phyloP scores from a whole-genome alignment of 2,329 filamentous ascomycete genomes.

The Epicoccum nigrum region DNA sequence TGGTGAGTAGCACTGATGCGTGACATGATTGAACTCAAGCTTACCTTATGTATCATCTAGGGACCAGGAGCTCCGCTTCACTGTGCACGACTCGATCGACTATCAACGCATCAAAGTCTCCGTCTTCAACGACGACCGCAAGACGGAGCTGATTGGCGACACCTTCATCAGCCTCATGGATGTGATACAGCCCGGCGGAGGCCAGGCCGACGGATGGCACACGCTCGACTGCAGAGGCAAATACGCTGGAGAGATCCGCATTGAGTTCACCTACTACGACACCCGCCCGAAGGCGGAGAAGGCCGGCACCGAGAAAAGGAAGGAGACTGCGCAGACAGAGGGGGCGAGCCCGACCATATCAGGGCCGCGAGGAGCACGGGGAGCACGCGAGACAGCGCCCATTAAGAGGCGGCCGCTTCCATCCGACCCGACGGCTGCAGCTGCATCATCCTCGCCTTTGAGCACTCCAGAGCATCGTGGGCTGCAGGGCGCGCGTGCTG shows the following conservation, averaged over 20 bases:
- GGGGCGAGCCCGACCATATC: slow-evolving; percentile 48
- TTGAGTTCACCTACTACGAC: slow-evolving; percentile 98
- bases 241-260: slow-evolving; percentile 91
- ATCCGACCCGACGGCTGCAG: slow-evolving; percentile 69
- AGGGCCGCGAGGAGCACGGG: slow-evolving; percentile 41
- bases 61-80: slow-evolving; percentile 97
- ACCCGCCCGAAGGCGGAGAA: slow-evolving; percentile 81
- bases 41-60: slow-evolving; percentile 62
- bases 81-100: slow-evolving; percentile 93
- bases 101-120: slow-evolving; percentile 96
- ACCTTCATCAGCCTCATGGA: slow-evolving; percentile 83
- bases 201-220: slow-evolving; percentile 95
- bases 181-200: slow-evolving; percentile 83
- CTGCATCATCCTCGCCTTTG: slow-evolving; percentile 49
- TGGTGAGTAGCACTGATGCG: slow-evolving; percentile 70
- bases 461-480: slow-evolving; percentile 40
- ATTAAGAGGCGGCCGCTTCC: slow-evolving; percentile 87
- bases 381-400: slow-evolving; percentile 60
- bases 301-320: slow-evolving; percentile 60
- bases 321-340: slow-evolving; percentile 48
- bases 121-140: slow-evolving; percentile 98
- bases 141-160: slow-evolving; percentile 94
- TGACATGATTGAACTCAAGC: slow-evolving; percentile 4
- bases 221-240: slow-evolving; percentile 85
- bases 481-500: slow-evolving; percentile 35